phyloP scores from a whole-genome alignment of 495 filamentous ascomycete species.

The Podospora comata region DNA sequence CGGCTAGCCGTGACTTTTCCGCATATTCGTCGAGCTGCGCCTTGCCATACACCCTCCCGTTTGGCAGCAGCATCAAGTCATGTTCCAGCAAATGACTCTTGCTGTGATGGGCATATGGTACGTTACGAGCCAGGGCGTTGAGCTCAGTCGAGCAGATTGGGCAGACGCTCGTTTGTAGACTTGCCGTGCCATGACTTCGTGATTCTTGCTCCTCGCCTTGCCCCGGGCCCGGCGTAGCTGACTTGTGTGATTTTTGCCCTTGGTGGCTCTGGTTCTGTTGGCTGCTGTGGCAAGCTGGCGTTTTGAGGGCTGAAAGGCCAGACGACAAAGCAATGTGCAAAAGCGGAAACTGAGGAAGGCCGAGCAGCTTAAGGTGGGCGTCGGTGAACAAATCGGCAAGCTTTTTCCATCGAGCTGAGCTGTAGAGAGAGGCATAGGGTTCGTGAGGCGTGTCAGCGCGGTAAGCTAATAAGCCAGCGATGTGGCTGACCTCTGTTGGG shows the following conservation, averaged over 20 bases:
- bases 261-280: constrained; percentile 17
- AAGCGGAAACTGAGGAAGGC: constrained; percentile 78
- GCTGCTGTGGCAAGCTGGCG: constrained; percentile 84
- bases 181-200: constrained; percentile 30
- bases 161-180: constrained; percentile 58
- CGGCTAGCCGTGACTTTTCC: constrained; percentile 62
- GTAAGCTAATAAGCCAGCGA: constrained; percentile 77
- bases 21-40: constrained; percentile 71
- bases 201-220: background rate
- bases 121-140: constrained; percentile 80
- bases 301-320: constrained; percentile 91
- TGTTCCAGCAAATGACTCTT: constrained; percentile 81
- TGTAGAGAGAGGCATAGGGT: constrained; percentile 60
- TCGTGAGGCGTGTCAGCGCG: constrained; percentile 52
- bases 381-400: constrained; percentile 80
- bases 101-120: constrained; percentile 91
- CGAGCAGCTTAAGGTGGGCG: constrained; percentile 82
- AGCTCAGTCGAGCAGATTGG: constrained; percentile 94
- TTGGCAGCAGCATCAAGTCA: constrained; percentile 83
- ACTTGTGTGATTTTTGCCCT: constrained; percentile 26
- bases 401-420: constrained; percentile 63
- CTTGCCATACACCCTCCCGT: constrained; percentile 79
- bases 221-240: background rate
- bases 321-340: constrained; percentile 88
- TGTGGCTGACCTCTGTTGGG: constrained; percentile 63